Percentiles rank a stretch among this genome's conserved stretches.
These are phyloP conservation scores for Solanum peruvianum DNA, from an alignment of 257 asterid species.

Conservation along the genomic window DNA sequence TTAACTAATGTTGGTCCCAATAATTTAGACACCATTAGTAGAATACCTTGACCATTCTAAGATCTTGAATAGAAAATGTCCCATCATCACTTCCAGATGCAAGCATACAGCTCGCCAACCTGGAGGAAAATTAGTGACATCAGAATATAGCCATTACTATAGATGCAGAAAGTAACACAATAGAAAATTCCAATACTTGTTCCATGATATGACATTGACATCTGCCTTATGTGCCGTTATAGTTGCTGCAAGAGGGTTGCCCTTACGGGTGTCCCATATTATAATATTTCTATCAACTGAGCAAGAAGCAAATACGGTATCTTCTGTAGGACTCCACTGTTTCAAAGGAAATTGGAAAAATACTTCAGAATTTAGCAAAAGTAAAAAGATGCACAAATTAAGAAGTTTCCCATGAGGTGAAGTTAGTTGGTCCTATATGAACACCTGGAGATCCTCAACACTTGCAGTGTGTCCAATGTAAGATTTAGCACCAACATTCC, in stretches of 20 bases:
- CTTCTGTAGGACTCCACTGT: constrained; percentile 97
- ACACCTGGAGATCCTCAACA: constrained; percentile 85
- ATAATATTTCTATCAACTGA: constrained; percentile 80
- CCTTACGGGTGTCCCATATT: constrained; percentile 80
- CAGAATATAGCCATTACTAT: background rate
- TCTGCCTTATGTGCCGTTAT: constrained; percentile 83
- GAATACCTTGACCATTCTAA: constrained; percentile 70
- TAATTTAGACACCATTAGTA: background rate
- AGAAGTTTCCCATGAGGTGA: background rate
- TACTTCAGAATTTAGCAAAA: background rate
- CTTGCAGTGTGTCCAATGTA: constrained; percentile 47
- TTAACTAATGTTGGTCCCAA: background rate
- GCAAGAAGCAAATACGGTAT: constrained; percentile 73
- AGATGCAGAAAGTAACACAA: background rate
- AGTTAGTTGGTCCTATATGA: background rate
- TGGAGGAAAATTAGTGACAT: constrained; percentile 16
- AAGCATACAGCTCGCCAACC: constrained; percentile 82
- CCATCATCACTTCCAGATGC: constrained; percentile 99
- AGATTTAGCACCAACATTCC: constrained; percentile 52
- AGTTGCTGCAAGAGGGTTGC: constrained; percentile 68
- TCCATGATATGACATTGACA: constrained; percentile 96
- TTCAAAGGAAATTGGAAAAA: constrained; percentile 2
- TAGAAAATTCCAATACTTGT: constrained; percentile 40
- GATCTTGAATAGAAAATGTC: constrained; percentile 78
- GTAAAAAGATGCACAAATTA: background rate